Evolutionary conservation across 495 filamentous ascomycete genomes (phyloP).

Genomic region (Bombardia bombarda): DNA sequence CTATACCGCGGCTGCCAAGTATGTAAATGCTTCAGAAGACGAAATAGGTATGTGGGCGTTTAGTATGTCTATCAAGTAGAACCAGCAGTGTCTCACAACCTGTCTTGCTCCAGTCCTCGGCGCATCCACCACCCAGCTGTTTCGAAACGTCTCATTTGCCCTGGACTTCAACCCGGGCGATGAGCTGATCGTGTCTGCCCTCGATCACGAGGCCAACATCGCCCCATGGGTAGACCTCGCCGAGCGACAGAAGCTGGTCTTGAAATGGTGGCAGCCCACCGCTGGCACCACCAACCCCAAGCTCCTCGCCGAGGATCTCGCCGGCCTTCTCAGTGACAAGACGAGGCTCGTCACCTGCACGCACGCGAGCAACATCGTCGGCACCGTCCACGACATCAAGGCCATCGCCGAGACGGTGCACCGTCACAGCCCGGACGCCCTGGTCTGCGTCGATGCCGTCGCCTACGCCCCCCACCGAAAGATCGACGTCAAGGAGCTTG

Average conservation of each 20-base stretch:
- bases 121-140: slow-evolving; percentile 62
- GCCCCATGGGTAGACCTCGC: slow-evolving; percentile 62
- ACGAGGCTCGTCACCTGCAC: slow-evolving; percentile 62
- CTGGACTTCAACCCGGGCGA: slow-evolving; percentile 50
- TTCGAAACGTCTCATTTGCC: slow-evolving; percentile 59
- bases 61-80: too few relatives aligned
- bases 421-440: slow-evolving; percentile 27
- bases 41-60: slow-evolving; percentile 44
- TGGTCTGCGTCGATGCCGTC: slow-evolving; percentile 53
- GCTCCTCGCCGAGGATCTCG: slow-evolving; percentile 45
- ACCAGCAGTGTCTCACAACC: too few relatives aligned
- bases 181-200: slow-evolving; percentile 56
- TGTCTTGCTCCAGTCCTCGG: slow-evolving; percentile 46
- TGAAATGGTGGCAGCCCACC: slow-evolving; percentile 60
- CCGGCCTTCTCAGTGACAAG: slow-evolving; percentile 44
- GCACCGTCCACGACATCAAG: slow-evolving; percentile 56
- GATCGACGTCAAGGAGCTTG: slow-evolving; percentile 57
- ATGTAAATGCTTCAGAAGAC: slow-evolving; percentile 55
- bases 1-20: slow-evolving; percentile 53
- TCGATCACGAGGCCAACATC: slow-evolving; percentile 69
- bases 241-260: slow-evolving; percentile 38
- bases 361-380: slow-evolving; percentile 63
- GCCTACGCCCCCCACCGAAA: slow-evolving; percentile 62
- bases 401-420: slow-evolving; percentile 48
- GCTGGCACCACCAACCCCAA: slow-evolving; percentile 36